phyloP scores from a whole-genome alignment of 805 yeast species.

The Ogataea trehalophila region DNA sequence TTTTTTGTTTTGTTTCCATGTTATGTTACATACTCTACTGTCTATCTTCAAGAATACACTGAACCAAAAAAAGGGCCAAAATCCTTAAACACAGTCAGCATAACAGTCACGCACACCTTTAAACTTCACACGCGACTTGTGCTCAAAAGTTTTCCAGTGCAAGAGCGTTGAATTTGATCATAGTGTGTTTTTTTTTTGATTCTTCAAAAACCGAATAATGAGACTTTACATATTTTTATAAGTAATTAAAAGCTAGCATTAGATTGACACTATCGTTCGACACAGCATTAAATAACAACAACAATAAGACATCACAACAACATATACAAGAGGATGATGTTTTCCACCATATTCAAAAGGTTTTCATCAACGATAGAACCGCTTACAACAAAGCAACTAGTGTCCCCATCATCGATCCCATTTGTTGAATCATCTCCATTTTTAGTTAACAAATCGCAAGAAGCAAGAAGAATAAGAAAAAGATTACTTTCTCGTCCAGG shows the following conservation, averaged over 20 bases:
- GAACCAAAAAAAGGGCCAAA: too few species aligned
- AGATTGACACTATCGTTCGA: background rate
- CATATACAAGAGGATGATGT: background rate
- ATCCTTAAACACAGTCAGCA: background rate
- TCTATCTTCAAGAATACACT: too few species aligned
- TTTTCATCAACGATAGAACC: constrained; percentile 35
- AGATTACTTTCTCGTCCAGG: constrained; percentile 79
- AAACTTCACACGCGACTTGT: too few species aligned
- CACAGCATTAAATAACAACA: background rate
- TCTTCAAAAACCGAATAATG: too few species aligned
- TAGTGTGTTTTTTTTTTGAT: too few species aligned
- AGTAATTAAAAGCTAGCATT: too few species aligned
- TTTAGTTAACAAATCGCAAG: constrained; percentile 60
- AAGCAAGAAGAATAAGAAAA: constrained; percentile 64
- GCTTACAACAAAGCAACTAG: constrained; percentile 17
- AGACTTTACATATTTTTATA: too few species aligned
- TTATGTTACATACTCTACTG: too few species aligned
- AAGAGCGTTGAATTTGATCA: too few species aligned
- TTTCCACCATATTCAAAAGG: constrained; percentile 10
- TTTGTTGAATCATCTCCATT: constrained; percentile 43
- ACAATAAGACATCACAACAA: background rate
- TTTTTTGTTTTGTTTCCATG: too few species aligned
- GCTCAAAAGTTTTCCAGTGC: too few species aligned
- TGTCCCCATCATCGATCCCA: constrained; percentile 50
- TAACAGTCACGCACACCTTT: background rate